Evolutionary conservation across 208 protist species (phyloP).

Genomic region (Angomonas ambiguus): DNA sequence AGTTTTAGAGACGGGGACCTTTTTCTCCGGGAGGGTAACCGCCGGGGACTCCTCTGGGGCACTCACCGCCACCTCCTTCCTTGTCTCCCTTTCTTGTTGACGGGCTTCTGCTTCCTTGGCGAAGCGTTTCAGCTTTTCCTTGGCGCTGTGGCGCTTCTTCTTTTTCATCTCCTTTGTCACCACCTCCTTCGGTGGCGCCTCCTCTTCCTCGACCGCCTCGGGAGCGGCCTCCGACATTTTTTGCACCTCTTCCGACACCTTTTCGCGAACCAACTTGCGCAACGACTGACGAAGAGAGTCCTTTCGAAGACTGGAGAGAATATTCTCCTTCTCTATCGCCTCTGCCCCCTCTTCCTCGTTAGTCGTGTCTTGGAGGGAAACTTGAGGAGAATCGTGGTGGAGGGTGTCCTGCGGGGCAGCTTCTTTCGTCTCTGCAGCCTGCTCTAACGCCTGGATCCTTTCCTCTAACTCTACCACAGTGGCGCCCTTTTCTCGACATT

Average conservation of each 20-base stretch:
- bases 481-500: background rate
- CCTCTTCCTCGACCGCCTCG: constrained; percentile 3
- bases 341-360: background rate
- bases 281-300: background rate
- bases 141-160: constrained; percentile 6
- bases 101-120: constrained; percentile 5
- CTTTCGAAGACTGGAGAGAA: background rate
- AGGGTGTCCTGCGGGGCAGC: background rate
- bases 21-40: background rate
- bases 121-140: background rate
- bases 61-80: background rate
- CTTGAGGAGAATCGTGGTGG: background rate
- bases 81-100: constrained; percentile 2
- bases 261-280: background rate
- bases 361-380: background rate
- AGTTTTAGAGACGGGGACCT: constrained; percentile 28
- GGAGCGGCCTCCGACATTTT: constrained; percentile 6
- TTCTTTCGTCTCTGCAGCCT: background rate
- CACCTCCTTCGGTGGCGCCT: background rate
- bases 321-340: background rate
- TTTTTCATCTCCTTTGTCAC: background rate
- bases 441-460: background rate
- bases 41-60: constrained; percentile 4
- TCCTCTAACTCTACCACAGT: background rate
- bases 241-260: background rate